These are phyloP conservation scores for Pyrrhoderma lamaoense DNA, from an alignment of 1,284 basidiomycete genomes.

Conservation along the genomic window DNA sequence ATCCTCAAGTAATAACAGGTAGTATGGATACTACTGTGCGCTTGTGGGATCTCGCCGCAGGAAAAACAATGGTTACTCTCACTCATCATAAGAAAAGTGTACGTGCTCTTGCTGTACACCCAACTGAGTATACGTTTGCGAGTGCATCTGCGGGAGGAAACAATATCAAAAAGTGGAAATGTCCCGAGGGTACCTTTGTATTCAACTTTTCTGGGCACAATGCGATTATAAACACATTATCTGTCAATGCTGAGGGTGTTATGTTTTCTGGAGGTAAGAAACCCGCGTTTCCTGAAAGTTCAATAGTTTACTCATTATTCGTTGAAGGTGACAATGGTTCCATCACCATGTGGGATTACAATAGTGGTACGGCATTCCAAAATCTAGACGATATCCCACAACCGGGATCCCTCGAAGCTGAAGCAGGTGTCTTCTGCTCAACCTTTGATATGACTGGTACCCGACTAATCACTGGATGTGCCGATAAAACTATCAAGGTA, in stretches of 20 bases:
- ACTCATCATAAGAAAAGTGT: conserved; percentile 99
- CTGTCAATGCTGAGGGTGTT: conserved; percentile 92
- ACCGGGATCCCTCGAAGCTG: conserved; percentile 94
- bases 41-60: conserved; percentile 98
- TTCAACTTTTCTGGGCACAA: conserved; percentile 96
- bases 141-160: conserved; percentile 92
- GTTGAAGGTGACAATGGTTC: conserved; percentile 92
- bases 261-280: conserved; percentile 88
- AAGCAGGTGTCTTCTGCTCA: conserved; percentile 92
- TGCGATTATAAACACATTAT: conserved; percentile 94
- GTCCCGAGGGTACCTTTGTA: conserved; percentile 91
- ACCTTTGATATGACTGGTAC: conserved; percentile 96
- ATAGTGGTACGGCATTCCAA: conserved; percentile 93
- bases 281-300: not conserved
- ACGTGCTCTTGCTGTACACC: conserved; percentile 87
- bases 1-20: conserved; percentile 96
- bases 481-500: conserved; percentile 98
- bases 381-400: conserved; percentile 91
- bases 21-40: conserved; percentile 97
- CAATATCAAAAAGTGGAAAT: conserved; percentile 99
- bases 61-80: conserved; percentile 90
- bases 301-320: not conserved
- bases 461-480: conserved; percentile 90
- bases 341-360: conserved; percentile 89
- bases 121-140: conserved; percentile 94